Percentiles rank a stretch among this genome's conserved stretches.
These are phyloP conservation scores for Peziza echinospora DNA, from an alignment of 495 filamentous ascomycete species.

Conservation along the genomic window DNA sequence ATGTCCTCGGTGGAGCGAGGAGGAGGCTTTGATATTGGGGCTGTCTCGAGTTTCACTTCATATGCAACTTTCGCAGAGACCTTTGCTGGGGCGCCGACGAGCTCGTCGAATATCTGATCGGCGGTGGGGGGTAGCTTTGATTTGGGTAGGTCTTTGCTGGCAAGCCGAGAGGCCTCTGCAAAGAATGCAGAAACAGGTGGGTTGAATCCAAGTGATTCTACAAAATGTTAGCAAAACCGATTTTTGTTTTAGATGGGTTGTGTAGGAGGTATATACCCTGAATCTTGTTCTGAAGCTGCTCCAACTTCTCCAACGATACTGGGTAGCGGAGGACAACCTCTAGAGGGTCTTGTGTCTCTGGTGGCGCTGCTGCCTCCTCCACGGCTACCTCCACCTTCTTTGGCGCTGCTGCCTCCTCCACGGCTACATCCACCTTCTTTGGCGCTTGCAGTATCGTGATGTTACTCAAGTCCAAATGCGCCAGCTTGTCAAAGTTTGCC, in stretches of 20 bases:
- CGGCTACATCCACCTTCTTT: constrained; percentile 26
- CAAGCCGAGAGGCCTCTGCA: constrained; percentile 55
- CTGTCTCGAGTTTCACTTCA: constrained; percentile 18
- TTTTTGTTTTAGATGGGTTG: not conserved
- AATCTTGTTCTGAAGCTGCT: constrained; percentile 59
- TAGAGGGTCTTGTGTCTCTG: constrained; percentile 28
- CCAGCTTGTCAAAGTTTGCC: constrained; percentile 45
- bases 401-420: constrained; percentile 20
- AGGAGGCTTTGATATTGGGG: constrained; percentile 20
- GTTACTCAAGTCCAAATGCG: constrained; percentile 80
- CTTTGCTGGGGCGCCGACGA: constrained; percentile 44
- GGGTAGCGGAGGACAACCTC: constrained; percentile 37
- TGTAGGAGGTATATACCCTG: constrained; percentile 24
- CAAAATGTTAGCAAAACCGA: not conserved
- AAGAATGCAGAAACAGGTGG: constrained; percentile 77
- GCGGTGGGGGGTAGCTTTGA: constrained; percentile 39
- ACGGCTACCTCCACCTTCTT: constrained; percentile 28
- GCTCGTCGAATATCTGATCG: constrained; percentile 71
- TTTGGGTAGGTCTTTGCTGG: constrained; percentile 64
- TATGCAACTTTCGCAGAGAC: constrained; percentile 20
- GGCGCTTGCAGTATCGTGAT: constrained; percentile 52
- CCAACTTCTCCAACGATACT: constrained; percentile 53
- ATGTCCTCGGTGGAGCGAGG: constrained; percentile 4
- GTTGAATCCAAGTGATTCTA: constrained; percentile 42
- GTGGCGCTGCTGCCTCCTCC: constrained; percentile 24